phyloP scores from a whole-genome alignment of 1,139 yeast species.

The Debaryomyces subglobosus region DNA sequence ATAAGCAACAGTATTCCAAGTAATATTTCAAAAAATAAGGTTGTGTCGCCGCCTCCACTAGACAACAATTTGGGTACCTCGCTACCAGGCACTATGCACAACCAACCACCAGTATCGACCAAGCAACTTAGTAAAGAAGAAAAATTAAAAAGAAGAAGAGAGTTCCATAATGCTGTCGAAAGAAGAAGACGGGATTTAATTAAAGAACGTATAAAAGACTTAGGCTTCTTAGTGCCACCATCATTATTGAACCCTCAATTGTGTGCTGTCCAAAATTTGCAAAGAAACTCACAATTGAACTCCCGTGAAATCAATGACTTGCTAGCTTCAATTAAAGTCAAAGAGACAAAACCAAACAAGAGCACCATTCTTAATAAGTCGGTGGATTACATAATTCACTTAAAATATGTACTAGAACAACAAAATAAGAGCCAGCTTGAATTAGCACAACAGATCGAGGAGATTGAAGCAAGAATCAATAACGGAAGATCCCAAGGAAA shows the following conservation, averaged over 20 bases:
- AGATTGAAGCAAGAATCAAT: constrained; percentile 12
- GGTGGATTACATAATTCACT: constrained; percentile 66
- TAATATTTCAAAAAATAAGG: constrained; percentile 14
- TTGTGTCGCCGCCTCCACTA: constrained; percentile 10
- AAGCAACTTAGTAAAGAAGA: constrained; percentile 68
- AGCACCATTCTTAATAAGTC: constrained; percentile 68
- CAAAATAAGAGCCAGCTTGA: constrained; percentile 33
- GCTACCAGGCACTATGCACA: constrained; percentile 23
- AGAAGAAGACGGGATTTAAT: constrained; percentile 77
- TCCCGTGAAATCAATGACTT: constrained; percentile 41
- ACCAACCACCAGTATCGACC: constrained; percentile 24
- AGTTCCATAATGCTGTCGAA: constrained; percentile 82
- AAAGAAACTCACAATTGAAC: constrained; percentile 36
- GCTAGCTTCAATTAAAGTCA: constrained; percentile 46
- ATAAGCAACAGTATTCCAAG: constrained; percentile 31
- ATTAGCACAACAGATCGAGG: constrained; percentile 21
- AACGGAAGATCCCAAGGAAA: neutral
- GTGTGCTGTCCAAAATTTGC: constrained; percentile 51
- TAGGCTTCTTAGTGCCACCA: constrained; percentile 74
- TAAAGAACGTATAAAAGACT: constrained; percentile 72
- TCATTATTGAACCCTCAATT: constrained; percentile 57
- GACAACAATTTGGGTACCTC: constrained; percentile 27
- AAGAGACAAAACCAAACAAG: constrained; percentile 74
- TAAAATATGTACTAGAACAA: constrained; percentile 45
- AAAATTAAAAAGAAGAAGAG: constrained; percentile 68